Conservation (phyloP, 208 protist species). For the Naegleria lovaniensis region DNA sequence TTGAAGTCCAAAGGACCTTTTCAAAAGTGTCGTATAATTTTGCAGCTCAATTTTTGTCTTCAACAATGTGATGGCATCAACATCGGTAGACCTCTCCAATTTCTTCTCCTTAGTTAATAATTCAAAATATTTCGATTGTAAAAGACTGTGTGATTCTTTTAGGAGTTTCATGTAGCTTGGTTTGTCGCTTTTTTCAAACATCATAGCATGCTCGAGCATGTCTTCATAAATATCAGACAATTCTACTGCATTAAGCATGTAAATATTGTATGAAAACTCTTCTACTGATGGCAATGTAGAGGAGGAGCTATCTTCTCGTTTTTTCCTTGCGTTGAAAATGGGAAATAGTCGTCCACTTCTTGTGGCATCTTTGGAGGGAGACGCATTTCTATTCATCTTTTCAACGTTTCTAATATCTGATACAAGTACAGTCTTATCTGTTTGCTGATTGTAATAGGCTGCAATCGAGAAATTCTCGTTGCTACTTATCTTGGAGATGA, state of each 20-base stretch:
- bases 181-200: too few relatives aligned
- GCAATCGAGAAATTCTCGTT: constrained; percentile 2
- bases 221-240: constrained; percentile 21
- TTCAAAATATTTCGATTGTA: constrained; percentile 18
- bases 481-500: background rate
- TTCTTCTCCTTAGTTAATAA: background rate
- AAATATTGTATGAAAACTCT: constrained; percentile 18
- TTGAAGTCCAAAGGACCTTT: background rate
- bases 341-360: background rate
- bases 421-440: background rate
- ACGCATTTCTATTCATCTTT: background rate
- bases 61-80: background rate
- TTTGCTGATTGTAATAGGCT: background rate
- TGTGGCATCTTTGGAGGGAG: background rate
- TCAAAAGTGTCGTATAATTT: background rate
- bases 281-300: background rate
- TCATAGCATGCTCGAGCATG: background rate
- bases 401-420: background rate
- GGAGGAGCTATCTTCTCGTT: background rate
- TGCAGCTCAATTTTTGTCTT: background rate
- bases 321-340: background rate
- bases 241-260: background rate
- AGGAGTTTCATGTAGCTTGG: background rate
- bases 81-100: background rate
- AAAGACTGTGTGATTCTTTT: constrained; percentile 1